Base-by-base conservation (phyloP, 345 rosid species). In the Hevea brasiliensis region DNA sequence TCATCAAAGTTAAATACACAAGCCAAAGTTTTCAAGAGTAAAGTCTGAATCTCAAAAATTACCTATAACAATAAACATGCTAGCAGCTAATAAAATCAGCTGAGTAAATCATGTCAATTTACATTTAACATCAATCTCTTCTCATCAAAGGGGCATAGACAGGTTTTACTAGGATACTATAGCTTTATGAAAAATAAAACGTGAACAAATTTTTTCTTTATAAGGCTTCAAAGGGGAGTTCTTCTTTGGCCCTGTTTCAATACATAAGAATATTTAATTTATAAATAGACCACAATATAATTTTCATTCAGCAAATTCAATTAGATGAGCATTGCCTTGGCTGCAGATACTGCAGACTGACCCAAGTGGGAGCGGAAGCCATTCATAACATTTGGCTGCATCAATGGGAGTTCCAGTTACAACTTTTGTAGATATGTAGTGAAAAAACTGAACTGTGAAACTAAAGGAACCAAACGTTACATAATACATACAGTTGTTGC, bases 401-500 rank as follows among this genome's bases (percentile, higher is more conserved):
- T 67, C 56, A 81, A 60, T 21, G 74, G 72, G 59, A 67, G 65
- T 84, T 75, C 57, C 32, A 56, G 18, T 79, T 78, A 83, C 55
- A 74, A 62, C 55, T 77, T n/a, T 73, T 40, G 72, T 24, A 60
- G 66, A 64, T 72, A 58, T 58, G 67, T 35, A 81, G 53, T 14
- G 26, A 57, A 62, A n/a, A 83, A 71, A 35, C 68, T 68, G 73
- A 67, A 81, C 57, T 42, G n/a, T 61, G 71, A 47, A 82, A 77
- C 79, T 44, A 67, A n/a, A 71, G 62, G 71, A 59, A 76, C 64
- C 47, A 74, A 65, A 74, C 60, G 80, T 88, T 89, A 94, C n/a
- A n/a, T n/a, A n/a, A n/a, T n/a, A n/a, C n/a, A n/a, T n/a, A n/a
- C 98, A 76, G 98, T 97, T 69, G 97, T 97, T 84, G 98, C 97